These are phyloP conservation scores for Bathelium albidoporum DNA, from an alignment of 495 filamentous ascomycete species.

Conservation along the genomic window DNA sequence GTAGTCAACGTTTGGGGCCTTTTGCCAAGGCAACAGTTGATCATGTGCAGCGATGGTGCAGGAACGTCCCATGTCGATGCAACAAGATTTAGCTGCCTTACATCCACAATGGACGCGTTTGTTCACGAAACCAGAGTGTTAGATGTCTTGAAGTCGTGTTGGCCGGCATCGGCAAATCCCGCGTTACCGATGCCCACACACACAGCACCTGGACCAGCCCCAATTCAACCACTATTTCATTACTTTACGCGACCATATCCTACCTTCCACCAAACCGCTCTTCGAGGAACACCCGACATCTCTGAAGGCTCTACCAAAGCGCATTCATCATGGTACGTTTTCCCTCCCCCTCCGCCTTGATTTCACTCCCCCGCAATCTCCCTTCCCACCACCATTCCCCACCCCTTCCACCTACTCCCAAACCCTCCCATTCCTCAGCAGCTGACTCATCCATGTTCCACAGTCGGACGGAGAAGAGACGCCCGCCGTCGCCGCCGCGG, in stretches of 20 bases:
- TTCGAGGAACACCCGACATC: slow-evolving; percentile 57
- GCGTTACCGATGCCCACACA: not conserved
- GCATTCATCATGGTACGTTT: slow-evolving; percentile 14
- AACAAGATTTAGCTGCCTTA: no score
- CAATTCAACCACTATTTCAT: no score
- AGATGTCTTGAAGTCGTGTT: no score
- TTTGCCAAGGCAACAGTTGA: no score
- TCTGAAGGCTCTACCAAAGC: slow-evolving; percentile 8
- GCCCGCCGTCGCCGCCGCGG: slow-evolving; percentile 54
- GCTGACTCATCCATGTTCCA: slow-evolving; percentile 2
- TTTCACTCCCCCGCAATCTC: not conserved
- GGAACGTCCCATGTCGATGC: no score
- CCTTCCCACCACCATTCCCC: not conserved
- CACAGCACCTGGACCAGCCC: not conserved
- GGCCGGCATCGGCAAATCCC: slow-evolving; percentile 1
- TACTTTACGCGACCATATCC: slow-evolving; percentile 3
- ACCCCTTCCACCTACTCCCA: slow-evolving; percentile 6
- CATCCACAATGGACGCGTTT: no score
- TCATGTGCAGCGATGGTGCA: no score
- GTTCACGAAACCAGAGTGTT: no score
- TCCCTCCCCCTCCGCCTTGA: not conserved
- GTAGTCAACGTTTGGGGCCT: no score
- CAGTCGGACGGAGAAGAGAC: slow-evolving; percentile 86
- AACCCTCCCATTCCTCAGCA: not conserved
- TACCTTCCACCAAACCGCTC: slow-evolving; percentile 32